Evolutionary conservation across 164 flowering plant species (phyloP).

Genomic region (Umbilicus rupestris): DNA sequence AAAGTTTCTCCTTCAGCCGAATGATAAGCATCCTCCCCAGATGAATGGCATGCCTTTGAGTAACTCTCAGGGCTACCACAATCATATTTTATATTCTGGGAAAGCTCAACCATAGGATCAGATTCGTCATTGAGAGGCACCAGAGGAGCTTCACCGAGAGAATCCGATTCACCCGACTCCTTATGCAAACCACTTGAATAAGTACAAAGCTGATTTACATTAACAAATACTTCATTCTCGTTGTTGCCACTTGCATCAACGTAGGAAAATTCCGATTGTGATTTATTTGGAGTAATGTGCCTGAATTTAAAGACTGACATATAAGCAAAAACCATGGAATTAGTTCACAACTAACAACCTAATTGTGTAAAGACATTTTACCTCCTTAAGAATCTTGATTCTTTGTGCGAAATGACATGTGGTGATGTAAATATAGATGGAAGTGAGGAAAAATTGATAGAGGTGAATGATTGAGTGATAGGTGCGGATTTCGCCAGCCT

Average conservation of each 20-base stretch:
- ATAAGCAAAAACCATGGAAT: not conserved
- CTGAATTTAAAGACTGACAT: slow-evolving; percentile 25
- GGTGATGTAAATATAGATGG: slow-evolving; percentile 93
- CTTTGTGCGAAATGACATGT: slow-evolving; percentile 50
- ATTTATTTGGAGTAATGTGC: slow-evolving; percentile 37
- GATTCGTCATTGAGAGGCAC: slow-evolving; percentile 25
- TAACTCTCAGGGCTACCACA: slow-evolving; percentile 32
- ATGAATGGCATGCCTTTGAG: slow-evolving; percentile 13
- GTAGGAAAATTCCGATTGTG: slow-evolving; percentile 40
- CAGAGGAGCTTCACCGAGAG: slow-evolving; percentile 22
- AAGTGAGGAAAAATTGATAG: slow-evolving; percentile 59
- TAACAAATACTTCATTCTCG: slow-evolving; percentile 19
- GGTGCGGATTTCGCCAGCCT: slow-evolving; percentile 62
- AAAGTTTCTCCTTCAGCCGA: slow-evolving; percentile 18
- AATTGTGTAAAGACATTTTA: slow-evolving; percentile 14
- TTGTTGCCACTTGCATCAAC: slow-evolving; percentile 23
- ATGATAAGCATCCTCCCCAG: slow-evolving; percentile 14
- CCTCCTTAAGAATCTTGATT: slow-evolving; percentile 56
- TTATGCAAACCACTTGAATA: slow-evolving; percentile 21
- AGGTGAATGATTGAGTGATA: slow-evolving; percentile 54
- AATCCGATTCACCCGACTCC: slow-evolving; percentile 21
- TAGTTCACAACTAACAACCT: not conserved
- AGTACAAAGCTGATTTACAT: slow-evolving; percentile 16
- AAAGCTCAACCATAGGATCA: slow-evolving; percentile 30
- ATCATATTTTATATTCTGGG: slow-evolving; percentile 31